Base-by-base conservation (phyloP, 177 flowering plant genomes). In the Vitis hybrid region DNA sequence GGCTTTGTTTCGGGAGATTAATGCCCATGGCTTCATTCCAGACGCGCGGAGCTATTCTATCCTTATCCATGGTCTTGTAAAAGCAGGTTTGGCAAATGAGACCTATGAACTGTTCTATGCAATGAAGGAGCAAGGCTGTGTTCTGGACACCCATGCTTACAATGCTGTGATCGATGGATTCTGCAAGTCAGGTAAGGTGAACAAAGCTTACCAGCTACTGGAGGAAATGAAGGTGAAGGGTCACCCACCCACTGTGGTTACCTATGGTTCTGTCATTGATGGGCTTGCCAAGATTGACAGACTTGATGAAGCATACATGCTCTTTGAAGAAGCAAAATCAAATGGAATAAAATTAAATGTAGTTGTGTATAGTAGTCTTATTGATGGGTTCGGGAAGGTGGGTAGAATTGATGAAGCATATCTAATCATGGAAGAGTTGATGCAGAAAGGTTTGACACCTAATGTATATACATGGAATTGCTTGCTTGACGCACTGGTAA, bases 381-480 rank as follows among this genome's bases (percentile, higher is more conserved):
- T 94, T 70, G 97, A 94, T 81, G 98, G 98, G 52, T 94, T 90
- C 75, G 98, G 97, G 63, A 94, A 94, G 71, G 95, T 89, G 60
- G 98, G 98, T 54, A 83, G 97, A 73, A 83, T 94, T 46, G 97
- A 94, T 75, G 98, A 94, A 81, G 98, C 98, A 3, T 92, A 92
- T 80, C 79, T 92, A 11, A 82, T 89, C 52, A 70, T 89, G 83
- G 93, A 89, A 76, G 93, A 87, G 74, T 62, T 89, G 79, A 82
- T 84, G 88, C 87, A 86, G 79, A 86, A 70, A 59, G 88, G 86
- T 60, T 73, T 89, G 69, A 81, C 75, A 9, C 87, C 93, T 27
- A 84, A 81, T 68, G 84, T 81, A 30, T 86, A 82, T 70, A 89
- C 93, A 54, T 94, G 97, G 97, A 94, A 92, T 74, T 88, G 93